phyloP scores from a whole-genome alignment of 2,329 filamentous ascomycete genomes.

The Penicillium glabrum region DNA sequence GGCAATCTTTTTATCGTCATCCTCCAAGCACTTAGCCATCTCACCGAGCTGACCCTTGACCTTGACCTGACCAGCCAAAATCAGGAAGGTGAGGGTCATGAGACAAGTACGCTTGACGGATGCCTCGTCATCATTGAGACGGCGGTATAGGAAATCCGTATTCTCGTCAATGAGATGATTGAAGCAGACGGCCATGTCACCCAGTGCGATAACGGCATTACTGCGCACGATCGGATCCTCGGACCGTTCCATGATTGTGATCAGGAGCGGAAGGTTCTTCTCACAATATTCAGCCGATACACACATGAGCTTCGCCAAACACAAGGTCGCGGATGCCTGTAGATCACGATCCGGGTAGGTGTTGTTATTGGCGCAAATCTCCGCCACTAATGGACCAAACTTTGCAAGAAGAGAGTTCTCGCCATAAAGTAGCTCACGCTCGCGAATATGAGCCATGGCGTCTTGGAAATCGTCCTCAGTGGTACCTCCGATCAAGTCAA shows the following conservation, averaged over 20 bases:
- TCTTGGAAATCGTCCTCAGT: constrained; percentile 93
- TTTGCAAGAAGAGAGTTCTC: constrained; percentile 80
- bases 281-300: constrained; percentile 97
- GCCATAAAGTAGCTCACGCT: constrained; percentile 81
- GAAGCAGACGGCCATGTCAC: constrained; percentile 99
- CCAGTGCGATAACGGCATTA: constrained; percentile 94
- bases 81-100: constrained; percentile 97
- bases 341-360: constrained; percentile 85
- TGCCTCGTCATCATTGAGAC: constrained; percentile 81
- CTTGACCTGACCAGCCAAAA: constrained; percentile 96
- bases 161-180: constrained; percentile 99
- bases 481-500: constrained; percentile 95
- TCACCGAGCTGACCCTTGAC: constrained; percentile 98
- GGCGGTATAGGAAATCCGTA: constrained; percentile 93
- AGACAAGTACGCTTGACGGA: constrained; percentile 96
- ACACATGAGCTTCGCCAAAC: constrained; percentile 97
- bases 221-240: constrained; percentile 88
- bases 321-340: constrained; percentile 89
- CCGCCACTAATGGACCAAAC: constrained; percentile 87
- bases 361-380: constrained; percentile 94
- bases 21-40: constrained; percentile 98
- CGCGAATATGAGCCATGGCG: constrained; percentile 79
- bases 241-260: constrained; percentile 96
- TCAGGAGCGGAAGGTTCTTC: constrained; percentile 83
- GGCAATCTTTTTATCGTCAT: constrained; percentile 89